Conservation (phyloP, 768 basidiomycete genomes). For the Rhodotorula graminis region DNA sequence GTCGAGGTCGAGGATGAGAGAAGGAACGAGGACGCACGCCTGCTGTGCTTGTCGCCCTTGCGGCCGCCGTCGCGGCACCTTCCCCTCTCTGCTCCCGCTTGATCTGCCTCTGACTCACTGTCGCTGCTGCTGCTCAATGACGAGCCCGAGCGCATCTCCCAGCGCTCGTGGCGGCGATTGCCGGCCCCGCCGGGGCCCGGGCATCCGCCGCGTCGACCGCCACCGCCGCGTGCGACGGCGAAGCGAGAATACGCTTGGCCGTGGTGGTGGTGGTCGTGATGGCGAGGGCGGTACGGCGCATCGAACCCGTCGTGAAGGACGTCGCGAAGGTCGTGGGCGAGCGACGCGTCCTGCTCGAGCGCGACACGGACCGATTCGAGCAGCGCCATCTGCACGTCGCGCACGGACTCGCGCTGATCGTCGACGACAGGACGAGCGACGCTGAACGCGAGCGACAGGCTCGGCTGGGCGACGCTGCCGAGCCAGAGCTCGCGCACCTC, state of each 20-base stretch:
- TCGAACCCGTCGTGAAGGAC: constrained; percentile 1
- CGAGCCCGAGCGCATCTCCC: not conserved
- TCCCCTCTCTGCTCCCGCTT: not conserved
- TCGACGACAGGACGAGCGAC: not conserved
- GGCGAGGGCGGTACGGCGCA: not conserved
- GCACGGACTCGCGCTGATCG: not conserved
- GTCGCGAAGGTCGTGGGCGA: not conserved
- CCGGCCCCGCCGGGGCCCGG: too few species aligned
- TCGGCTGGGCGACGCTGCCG: not conserved
- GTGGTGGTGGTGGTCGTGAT: not conserved
- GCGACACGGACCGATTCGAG: not conserved
- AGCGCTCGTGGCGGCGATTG: too few species aligned
- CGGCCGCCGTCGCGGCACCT: too few species aligned
- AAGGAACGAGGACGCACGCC: not conserved
- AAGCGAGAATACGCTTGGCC: not conserved
- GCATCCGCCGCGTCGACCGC: too few species aligned
- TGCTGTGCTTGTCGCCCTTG: not conserved
- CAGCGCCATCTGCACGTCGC: not conserved
- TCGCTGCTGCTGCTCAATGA: not conserved
- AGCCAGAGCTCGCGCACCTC: not conserved
- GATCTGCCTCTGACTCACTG: not conserved
- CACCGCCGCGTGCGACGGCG: too few species aligned
- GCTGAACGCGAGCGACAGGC: not conserved
- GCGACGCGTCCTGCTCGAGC: not conserved
- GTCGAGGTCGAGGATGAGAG: too few species aligned